Evolutionary conservation across 139 green algal species (phyloP), one percentile per base, ranked within the genome.

Genomic region (Closterium sp.): DNA sequence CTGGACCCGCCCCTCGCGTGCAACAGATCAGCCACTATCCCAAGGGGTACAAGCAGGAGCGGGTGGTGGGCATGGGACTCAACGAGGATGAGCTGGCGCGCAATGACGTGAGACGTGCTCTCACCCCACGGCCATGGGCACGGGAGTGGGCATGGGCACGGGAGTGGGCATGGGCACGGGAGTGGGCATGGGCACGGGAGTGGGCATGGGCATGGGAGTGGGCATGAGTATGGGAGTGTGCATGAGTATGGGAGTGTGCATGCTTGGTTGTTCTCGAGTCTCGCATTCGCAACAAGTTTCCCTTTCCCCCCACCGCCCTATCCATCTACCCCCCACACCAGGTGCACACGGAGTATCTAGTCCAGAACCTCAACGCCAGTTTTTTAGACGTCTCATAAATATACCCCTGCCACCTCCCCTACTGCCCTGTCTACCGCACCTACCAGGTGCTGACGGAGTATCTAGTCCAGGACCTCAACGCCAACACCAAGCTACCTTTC

Each of bases 41-140:
- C 0, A 93, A 96, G 91, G 95, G 92, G 28, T 98, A 97, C 94
- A 97, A 93, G 12, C 96, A 97, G 34, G 94, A 95, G 23, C 90
- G 95, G 0, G 96, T 98, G 5, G 92, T 94, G 92, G 97, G 96
- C 7, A 88, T 98, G 36, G 97, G 97, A 55, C 97, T 98, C 95
- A 98, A 98, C 92, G 94, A 96, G 43, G 94, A 96, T 25, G 97
- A 98, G 93, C 94, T 98, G 6, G 43, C 91, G 6, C 69, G 89
- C 21, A 98, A 98, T 95, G 2, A 81, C 34, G 91, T 93, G 64
- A 12, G 91, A n/a, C n/a, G 6, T n/a, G 25, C 32, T 88, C 23
- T 84, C 85, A 88, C 31, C 23, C 32, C 21, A 21, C 23, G 85
- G 23, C 25, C 25, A 38, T 23, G 32, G 25, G 85, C n/a, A n/a